Evolutionary conservation across 2,329 filamentous ascomycete species (phyloP).

Genomic region (Aureobasidium sp.): DNA sequence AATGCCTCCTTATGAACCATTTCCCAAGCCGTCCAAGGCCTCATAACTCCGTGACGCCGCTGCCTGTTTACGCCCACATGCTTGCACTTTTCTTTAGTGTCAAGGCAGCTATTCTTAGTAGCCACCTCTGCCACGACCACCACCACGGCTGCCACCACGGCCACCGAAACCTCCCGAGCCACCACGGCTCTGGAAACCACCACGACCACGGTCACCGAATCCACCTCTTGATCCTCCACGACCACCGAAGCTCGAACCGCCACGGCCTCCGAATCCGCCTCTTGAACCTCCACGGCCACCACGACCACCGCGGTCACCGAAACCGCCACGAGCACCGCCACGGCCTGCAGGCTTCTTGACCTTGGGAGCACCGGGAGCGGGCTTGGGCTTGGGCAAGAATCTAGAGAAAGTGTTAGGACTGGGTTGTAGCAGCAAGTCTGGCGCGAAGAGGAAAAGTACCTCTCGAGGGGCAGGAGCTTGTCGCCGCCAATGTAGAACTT

Average conservation of each 20-base stretch:
- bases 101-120: not conserved
- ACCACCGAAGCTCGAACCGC: constrained; percentile 18
- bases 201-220: not conserved
- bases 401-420: constrained; percentile 30
- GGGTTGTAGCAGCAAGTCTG: not conserved
- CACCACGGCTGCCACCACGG: constrained; percentile 1
- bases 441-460: constrained; percentile 35
- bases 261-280: constrained; percentile 38
- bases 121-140: constrained; percentile 1
- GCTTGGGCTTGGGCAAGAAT: constrained; percentile 92
- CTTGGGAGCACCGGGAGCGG: constrained; percentile 54
- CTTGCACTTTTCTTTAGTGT: constrained; percentile 7
- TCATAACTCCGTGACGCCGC: constrained; percentile 10
- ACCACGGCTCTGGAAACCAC: not conserved
- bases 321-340: constrained; percentile 30
- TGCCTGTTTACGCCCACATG: constrained; percentile 13
- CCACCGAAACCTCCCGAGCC: not conserved
- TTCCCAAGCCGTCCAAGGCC: constrained; percentile 10
- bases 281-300: constrained; percentile 34
- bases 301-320: constrained; percentile 26
- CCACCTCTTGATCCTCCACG: constrained; percentile 10
- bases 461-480: constrained; percentile 89
- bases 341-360: constrained; percentile 59
- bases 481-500: constrained; percentile 94
- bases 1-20: constrained; percentile 9